These are phyloP conservation scores for Didymella keratinophila DNA, from an alignment of 2,329 filamentous ascomycete species.

Conservation along the genomic window DNA sequence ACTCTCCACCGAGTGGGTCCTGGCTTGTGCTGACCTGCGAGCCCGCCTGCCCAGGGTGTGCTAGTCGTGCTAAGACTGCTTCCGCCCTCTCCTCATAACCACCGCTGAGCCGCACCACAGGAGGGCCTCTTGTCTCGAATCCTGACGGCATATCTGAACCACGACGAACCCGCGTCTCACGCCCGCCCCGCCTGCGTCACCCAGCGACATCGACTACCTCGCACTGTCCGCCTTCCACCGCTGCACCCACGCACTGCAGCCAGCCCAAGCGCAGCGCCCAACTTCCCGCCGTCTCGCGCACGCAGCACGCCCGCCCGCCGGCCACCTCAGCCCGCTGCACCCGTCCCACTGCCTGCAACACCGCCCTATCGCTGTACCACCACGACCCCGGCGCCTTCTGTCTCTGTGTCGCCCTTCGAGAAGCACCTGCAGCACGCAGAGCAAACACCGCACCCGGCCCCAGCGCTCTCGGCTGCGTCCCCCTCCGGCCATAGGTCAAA, in stretches of 20 bases:
- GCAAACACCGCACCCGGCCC: conserved; percentile 26
- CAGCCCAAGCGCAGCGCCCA: conserved; percentile 14
- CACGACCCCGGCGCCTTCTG: conserved; percentile 1
- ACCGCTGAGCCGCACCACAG: conserved; percentile 46
- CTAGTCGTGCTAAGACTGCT: conserved; percentile 19
- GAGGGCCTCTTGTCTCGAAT: conserved; percentile 30
- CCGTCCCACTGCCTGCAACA: conserved; percentile 13
- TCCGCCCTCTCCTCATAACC: conserved; percentile 45
- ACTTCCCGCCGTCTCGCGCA: conserved; percentile 19
- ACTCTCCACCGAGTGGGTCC: conserved; percentile 28
- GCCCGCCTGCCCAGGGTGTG: conserved; percentile 20
- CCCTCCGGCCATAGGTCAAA: conserved; percentile 17
- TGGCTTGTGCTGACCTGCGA: conserved; percentile 27
- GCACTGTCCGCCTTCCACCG: not conserved
- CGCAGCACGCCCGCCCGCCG: not conserved
- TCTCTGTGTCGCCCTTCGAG: conserved; percentile 44
- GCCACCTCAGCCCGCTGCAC: conserved; percentile 4
- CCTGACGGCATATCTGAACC: conserved; percentile 25
- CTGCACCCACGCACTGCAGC: conserved; percentile 15
- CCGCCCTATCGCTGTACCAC: conserved; percentile 4
- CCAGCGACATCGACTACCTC: not conserved
- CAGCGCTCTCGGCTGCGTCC: conserved; percentile 18
- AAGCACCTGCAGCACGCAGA: conserved; percentile 35
- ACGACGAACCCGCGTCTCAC: conserved; percentile 32
- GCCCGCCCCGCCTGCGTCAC: conserved; percentile 24